Evolutionary conservation across 2,329 filamentous ascomycete genomes (phyloP).

Genomic region (Scytalidium lignicola): DNA sequence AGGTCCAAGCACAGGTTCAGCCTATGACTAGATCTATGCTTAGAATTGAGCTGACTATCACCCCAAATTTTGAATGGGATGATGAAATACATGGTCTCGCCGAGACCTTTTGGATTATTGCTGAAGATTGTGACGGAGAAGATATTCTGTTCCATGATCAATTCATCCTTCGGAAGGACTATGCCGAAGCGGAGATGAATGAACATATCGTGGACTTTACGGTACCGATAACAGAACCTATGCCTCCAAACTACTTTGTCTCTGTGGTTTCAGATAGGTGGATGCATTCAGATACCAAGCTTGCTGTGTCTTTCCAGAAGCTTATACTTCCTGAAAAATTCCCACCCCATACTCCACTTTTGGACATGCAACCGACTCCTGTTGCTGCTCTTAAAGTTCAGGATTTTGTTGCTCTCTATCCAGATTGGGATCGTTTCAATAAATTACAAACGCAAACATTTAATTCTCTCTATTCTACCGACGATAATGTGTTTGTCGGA

Average conservation of each 20-base stretch:
- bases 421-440: constrained; percentile 85
- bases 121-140: constrained; percentile 96
- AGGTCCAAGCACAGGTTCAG: constrained; percentile 89
- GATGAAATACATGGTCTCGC: constrained; percentile 79
- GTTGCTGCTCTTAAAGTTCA: constrained; percentile 82
- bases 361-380: constrained; percentile 87
- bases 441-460: constrained; percentile 97
- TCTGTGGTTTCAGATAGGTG: constrained; percentile 91
- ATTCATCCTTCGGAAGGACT: constrained; percentile 86
- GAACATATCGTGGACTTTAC: constrained; percentile 96
- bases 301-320: constrained; percentile 93
- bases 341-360: constrained; percentile 83
- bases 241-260: constrained; percentile 98
- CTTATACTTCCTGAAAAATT: constrained; percentile 93
- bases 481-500: constrained; percentile 91
- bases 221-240: constrained; percentile 91
- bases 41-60: constrained; percentile 82
- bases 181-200: constrained; percentile 77
- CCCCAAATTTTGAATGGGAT: constrained; percentile 95
- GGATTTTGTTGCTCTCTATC: constrained; percentile 77
- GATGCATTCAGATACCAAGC: constrained; percentile 96
- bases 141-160: constrained; percentile 93
- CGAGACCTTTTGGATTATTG: constrained; percentile 94
- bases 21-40: constrained; percentile 93
- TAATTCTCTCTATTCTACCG: constrained; percentile 83